Evolutionary conservation across 768 basidiomycete genomes (phyloP), one percentile per base, ranked within the genome.

Genomic region (Rhizopogon vinicolor): DNA sequence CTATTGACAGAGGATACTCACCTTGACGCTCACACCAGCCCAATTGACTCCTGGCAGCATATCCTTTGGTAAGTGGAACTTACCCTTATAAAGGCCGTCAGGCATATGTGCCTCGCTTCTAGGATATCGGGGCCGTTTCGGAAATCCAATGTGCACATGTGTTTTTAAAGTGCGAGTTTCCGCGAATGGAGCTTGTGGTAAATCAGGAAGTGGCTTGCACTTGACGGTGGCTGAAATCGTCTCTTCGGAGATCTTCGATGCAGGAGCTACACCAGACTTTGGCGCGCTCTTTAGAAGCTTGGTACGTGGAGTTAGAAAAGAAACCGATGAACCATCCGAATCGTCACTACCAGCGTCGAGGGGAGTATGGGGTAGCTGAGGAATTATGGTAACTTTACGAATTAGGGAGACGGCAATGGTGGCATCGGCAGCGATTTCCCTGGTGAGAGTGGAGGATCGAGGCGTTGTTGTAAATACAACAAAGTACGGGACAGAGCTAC

Each of bases 381-480:
- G 58, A 8, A 76, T 78, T 58, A 86, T 72, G 28, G 74, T 77
- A 18, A 87, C 74, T 63, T 84, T 80, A 37, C 85, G 84, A 58
- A 83, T 65, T 25, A 90, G 74, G 0, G 83, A 83, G 10, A 88
- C 80, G n/a, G 80, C 79, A 33, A 88, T 82, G 12, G 85, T 86
- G 6, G 88, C 84, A 64, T 89, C 87, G 4, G 84, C 63, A 7
- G 86, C 82, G 37, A 89, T 86, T 63, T 89, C 86, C 55, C 76
- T 78, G 8, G 83, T 78, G 33, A 89, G 70, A 10, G 68, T 59
- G 1, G 74, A 67, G 16, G 82, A 85, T 41, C 82, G 75, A 16
- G 84, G 80, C 7, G 70, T 80, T 31, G 88, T 88, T 9, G 81
- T 80, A 69, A 89, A 89, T 29, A 89, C 84, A 51, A 87, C 85